Evolutionary conservation across 805 yeast species (phyloP).

Genomic region (Sugiyamaella boreocaroliniensis): DNA sequence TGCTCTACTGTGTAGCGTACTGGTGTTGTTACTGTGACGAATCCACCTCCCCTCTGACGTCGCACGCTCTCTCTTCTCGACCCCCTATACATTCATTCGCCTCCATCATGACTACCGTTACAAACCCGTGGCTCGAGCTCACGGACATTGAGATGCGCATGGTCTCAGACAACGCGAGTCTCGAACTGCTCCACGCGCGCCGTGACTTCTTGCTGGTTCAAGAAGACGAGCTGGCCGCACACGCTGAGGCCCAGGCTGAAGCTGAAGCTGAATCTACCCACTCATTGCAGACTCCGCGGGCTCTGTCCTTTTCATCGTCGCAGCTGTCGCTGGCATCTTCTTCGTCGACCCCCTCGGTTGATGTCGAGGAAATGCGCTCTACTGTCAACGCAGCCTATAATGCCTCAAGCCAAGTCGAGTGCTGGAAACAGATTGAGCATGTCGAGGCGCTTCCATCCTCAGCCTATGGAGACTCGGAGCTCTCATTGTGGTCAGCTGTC

Average conservation of each 20-base stretch:
- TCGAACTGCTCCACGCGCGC: constrained; percentile 8
- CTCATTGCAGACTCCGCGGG: neutral
- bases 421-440: constrained; percentile 16
- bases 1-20: no score
- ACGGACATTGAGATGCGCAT: constrained; percentile 15
- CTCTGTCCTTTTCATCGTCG: neutral
- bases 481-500: constrained; percentile 32
- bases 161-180: constrained; percentile 11
- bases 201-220: constrained; percentile 7
- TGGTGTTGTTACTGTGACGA: no score
- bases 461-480: constrained; percentile 20
- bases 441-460: constrained; percentile 2
- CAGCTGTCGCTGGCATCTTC: neutral
- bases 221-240: constrained; percentile 2
- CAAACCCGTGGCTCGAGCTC: constrained; percentile 1
- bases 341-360: neutral
- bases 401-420: neutral
- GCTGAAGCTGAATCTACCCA: neutral
- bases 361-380: neutral
- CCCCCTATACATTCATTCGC: no score
- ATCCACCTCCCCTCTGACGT: no score
- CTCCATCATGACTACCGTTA: no score
- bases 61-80: no score
- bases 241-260: neutral
- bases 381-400: neutral